Evolutionary conservation across 257 asterid species (phyloP), one percentile per base, ranked within the genome.

Genomic region (Forsythia suspensa): DNA sequence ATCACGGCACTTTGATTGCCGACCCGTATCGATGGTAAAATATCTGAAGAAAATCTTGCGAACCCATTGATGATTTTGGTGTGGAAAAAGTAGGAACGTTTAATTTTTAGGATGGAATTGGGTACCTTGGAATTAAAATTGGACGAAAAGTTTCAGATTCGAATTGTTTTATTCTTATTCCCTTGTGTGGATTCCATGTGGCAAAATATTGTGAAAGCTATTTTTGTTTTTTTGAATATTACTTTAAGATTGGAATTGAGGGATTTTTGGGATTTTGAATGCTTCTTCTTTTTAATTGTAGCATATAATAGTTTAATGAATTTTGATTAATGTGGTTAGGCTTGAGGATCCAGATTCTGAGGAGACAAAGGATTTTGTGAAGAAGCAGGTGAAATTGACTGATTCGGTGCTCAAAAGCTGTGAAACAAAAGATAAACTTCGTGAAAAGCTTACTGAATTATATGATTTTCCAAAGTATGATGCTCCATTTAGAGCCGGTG

Each of bases 21-120:
- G 97, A 93, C 72, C 97, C 97, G 74, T 92, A 92, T 77, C 87
- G 95, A 85, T 92, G 97, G 97, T 92, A 86, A 66, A 5, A 63
- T 13, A 34, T 8, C 8, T 20, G 5, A 29, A 6, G 16, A 41
- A 4, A 6, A 4, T 52, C 24, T 52, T 43, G 16, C 6, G 8
- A 42, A 52, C 24, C 48, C 39, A 13, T 20, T 41, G 16, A 0
- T 48, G 8, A 39, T 20, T 8, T 37, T 9, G 39, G 8, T 4
- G 5, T 48, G 15, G 9, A 59, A 34, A 2, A 20, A 21, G 16
- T 3, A 34, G 15, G 12, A 5, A 3, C 39, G 40, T 63, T 63
- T 3, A 61, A 63, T 63, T 63, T 9, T 63, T 63, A 55, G 8
- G 29, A n/a, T 63, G 70, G 6, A 63, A 63, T 55, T 63, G 70